Base-by-base conservation (phyloP, 768 basidiomycete genomes). In the Favolaschia claudopus region DNA sequence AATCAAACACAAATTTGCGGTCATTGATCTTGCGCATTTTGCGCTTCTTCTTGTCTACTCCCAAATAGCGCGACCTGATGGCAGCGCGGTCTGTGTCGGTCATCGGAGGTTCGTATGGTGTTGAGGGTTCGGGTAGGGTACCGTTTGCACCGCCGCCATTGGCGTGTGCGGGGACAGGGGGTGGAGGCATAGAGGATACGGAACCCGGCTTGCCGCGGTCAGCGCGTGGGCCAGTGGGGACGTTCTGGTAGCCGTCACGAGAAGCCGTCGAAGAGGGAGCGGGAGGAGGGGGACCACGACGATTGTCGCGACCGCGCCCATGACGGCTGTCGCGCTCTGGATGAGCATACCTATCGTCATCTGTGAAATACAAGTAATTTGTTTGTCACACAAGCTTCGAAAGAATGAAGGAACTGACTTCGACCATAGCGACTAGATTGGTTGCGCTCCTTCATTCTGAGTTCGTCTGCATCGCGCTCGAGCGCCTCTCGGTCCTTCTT, bases 1-100 rank as follows among this genome's bases (percentile, higher is more conserved):
- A 99, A 73, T 99, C 97, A 69, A 99, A 99, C n/a, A 96, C 93
- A 71, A 99, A 95, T 76, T 96, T 96, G 75, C 94, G 88, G 74
- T 96, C 95, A 70, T 92, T 93, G 85, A 92, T 94, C 77, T 95
- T 96, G 53, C 94, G 88, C 66, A 94, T 91, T 75, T 93, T 95
- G 36, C 93, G 89, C 77, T 95, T 96, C 83, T 96, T 95, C 75
- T 88, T 93, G 74, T 92, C 91, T 19, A 93, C 91, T 5, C 97
- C 97, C 29, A 99, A 88, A 73, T 99, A 99, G 33, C 96, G 87
- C 22, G 95, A 93, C 8, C 94, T 89, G 65, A 99, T 89, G 0
- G 90, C 92, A 0, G 81, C 80, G 7, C 96, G 81, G 69, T 96
- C 96, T 44, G 79, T 84, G 45, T 91, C 89, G 1, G 91, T 87